Evolutionary conservation across 208 protist genomes (phyloP).

Genomic region (Leishmania braziliensis): DNA sequence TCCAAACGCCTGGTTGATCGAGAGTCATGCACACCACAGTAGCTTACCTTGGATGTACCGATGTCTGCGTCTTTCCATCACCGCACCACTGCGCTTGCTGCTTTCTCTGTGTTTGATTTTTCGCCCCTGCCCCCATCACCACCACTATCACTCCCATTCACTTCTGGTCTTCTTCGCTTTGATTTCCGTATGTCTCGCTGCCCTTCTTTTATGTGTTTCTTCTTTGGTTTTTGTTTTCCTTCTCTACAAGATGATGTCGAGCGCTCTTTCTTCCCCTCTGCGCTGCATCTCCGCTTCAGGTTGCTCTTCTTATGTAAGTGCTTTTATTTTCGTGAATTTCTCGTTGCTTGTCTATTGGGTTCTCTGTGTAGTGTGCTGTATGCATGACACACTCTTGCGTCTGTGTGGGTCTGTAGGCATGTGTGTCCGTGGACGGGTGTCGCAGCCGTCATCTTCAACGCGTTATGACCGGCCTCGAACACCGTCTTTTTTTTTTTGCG

Average conservation of each 20-base stretch:
- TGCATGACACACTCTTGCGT: neutral
- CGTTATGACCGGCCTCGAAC: neutral
- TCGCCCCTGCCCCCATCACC: neutral
- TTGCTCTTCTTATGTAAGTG: neutral
- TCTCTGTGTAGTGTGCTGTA: neutral
- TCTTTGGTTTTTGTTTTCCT: neutral
- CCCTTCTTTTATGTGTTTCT: neutral
- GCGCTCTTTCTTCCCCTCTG: neutral
- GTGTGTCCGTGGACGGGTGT: neutral
- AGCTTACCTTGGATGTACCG: neutral
- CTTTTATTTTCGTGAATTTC: neutral
- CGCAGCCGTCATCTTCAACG: neutral
- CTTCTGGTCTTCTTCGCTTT: neutral
- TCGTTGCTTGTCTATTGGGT: neutral
- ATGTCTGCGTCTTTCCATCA: neutral
- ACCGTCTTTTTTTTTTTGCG: neutral
- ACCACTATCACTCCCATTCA: neutral
- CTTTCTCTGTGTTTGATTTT: neutral
- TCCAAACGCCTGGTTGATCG: neutral
- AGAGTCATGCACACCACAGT: neutral
- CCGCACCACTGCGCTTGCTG: neutral
- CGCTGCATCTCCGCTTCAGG: slow-evolving; percentile 6
- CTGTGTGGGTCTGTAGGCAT: neutral
- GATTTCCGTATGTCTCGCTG: neutral
- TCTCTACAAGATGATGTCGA: neutral